phyloP scores from a whole-genome alignment of 352 stramenopile genomes.

The Thalassiosira pacifica region DNA sequence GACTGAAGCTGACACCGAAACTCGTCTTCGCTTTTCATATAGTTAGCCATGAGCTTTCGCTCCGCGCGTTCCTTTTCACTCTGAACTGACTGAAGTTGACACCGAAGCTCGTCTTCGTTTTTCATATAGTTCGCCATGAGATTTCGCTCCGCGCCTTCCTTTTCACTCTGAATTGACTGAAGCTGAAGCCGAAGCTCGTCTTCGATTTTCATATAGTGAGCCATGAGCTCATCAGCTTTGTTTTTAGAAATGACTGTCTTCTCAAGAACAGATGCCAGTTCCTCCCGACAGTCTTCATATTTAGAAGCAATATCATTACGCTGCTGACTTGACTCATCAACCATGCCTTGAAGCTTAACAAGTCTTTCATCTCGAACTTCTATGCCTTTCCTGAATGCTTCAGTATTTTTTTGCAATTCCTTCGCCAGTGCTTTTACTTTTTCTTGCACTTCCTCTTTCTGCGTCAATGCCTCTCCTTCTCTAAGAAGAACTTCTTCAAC shows the following conservation, averaged over 20 bases:
- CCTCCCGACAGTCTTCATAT: constrained; percentile 32
- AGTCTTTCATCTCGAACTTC: constrained; percentile 26
- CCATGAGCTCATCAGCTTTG: constrained; percentile 52
- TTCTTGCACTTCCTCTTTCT: constrained; percentile 28
- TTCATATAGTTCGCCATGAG: constrained; percentile 64
- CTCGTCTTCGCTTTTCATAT: constrained; percentile 70
- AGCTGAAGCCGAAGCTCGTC: constrained; percentile 61
- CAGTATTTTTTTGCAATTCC: constrained; percentile 25
- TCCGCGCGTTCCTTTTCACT: constrained; percentile 48
- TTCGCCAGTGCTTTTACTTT: constrained; percentile 35
- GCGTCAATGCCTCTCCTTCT: constrained; percentile 41
- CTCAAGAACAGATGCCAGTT: constrained; percentile 36
- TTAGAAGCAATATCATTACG: constrained; percentile 27
- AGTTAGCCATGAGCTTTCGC: constrained; percentile 50
- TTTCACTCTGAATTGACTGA: constrained; percentile 51
- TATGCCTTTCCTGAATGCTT: constrained; percentile 34
- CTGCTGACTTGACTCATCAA: constrained; percentile 33
- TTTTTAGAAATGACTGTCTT: constrained; percentile 42
- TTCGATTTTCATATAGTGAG: constrained; percentile 73
- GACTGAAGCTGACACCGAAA: constrained; percentile 52
- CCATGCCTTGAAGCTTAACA: constrained; percentile 8
- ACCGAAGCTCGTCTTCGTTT: constrained; percentile 65
- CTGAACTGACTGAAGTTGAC: constrained; percentile 49
- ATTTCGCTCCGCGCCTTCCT: constrained; percentile 39
- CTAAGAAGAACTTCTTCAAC: constrained; percentile 45